Conservation (phyloP, 2,329 filamentous ascomycete genomes). For the Sarocladium oryzae region DNA sequence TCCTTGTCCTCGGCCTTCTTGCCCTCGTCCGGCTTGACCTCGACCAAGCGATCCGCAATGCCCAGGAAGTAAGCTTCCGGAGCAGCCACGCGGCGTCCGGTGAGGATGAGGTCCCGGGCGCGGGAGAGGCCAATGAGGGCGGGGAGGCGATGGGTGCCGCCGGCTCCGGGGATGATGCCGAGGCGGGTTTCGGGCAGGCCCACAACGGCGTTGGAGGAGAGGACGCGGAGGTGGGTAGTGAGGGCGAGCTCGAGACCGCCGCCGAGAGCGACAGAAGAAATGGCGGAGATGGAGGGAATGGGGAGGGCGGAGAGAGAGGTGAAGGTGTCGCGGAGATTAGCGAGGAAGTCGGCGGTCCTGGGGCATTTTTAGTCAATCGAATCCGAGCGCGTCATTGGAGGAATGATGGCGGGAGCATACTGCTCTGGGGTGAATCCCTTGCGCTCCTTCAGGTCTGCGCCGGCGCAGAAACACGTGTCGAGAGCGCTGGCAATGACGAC, state of each 20-base stretch:
- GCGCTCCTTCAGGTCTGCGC: slow-evolving; percentile 89
- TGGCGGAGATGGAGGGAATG: slow-evolving; percentile 83
- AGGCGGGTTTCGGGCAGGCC: slow-evolving; percentile 87
- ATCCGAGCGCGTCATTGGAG: slow-evolving; percentile 10
- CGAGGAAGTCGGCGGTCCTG: slow-evolving; percentile 75
- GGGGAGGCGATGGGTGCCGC: slow-evolving; percentile 84
- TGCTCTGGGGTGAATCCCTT: slow-evolving; percentile 69
- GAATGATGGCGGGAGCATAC: slow-evolving; percentile 36
- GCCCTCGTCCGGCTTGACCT: slow-evolving; percentile 56
- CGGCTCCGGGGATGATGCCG: slow-evolving; percentile 90
- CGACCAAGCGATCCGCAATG: slow-evolving; percentile 82
- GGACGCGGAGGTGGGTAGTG: slow-evolving; percentile 81
- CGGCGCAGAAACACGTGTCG: slow-evolving; percentile 87
- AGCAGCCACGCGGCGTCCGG: slow-evolving; percentile 75
- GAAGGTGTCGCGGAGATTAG: slow-evolving; percentile 70
- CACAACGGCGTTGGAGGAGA: slow-evolving; percentile 70
- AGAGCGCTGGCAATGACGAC: slow-evolving; percentile 78
- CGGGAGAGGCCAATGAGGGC: slow-evolving; percentile 70
- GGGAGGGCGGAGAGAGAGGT: slow-evolving; percentile 65
- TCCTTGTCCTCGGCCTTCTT: slow-evolving; percentile 17
- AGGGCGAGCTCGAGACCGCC: slow-evolving; percentile 92
- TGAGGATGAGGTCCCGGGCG: slow-evolving; percentile 86
- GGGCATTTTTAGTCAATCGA: background rate
- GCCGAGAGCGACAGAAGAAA: slow-evolving; percentile 80
- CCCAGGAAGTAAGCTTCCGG: slow-evolving; percentile 89